Evolutionary conservation across 352 stramenopile species (phyloP).

Genomic region (Sclerospora graminicola): DNA sequence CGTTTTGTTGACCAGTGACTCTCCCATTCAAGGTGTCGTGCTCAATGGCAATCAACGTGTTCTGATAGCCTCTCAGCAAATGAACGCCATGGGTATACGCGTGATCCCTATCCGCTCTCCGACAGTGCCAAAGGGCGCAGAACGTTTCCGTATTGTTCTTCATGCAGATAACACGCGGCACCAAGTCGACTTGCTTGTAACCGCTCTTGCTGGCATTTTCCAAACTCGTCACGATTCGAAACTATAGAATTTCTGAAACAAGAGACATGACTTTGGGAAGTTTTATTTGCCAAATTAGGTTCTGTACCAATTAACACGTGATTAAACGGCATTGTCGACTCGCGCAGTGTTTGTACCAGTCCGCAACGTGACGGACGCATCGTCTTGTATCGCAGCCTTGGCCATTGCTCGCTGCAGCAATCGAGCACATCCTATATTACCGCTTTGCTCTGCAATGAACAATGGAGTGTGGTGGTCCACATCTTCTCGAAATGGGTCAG

Average conservation of each 20-base stretch:
- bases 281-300: conserved; percentile 16
- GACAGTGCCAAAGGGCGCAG: conserved; percentile 89
- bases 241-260: conserved; percentile 30
- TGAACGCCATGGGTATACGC: conserved; percentile 71
- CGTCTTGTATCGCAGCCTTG: conserved; percentile 44
- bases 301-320: not conserved
- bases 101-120: conserved; percentile 93
- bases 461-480: conserved; percentile 64
- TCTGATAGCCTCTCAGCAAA: conserved; percentile 53
- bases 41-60: conserved; percentile 87
- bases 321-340: conserved; percentile 64
- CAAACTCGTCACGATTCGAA: conserved; percentile 16
- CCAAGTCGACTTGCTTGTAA: conserved; percentile 75
- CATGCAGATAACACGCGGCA: conserved; percentile 89
- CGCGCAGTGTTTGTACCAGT: conserved; percentile 33
- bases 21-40: conserved; percentile 92
- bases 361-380: conserved; percentile 50
- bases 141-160: conserved; percentile 94
- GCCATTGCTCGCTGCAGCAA: conserved; percentile 73
- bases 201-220: conserved; percentile 41
- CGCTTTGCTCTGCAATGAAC: conserved; percentile 54
- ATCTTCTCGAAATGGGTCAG: conserved; percentile 72
- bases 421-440: conserved; percentile 65
- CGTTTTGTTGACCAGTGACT: conserved; percentile 55
- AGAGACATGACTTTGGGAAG: not conserved